Conservation (phyloP, 352 stramenopile species). For the Peronospora destructor region DNA sequence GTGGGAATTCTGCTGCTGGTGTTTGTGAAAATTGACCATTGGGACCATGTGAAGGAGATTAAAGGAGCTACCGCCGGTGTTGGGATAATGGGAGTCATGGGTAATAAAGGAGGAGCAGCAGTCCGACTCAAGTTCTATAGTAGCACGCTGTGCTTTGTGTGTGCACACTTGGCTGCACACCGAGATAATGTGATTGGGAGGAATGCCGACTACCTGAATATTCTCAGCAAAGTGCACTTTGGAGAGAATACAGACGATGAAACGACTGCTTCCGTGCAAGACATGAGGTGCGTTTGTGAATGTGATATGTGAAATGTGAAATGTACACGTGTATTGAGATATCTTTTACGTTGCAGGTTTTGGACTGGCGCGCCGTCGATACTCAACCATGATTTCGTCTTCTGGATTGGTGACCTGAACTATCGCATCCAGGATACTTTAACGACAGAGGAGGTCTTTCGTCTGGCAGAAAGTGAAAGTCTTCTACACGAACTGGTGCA, state of each 20-base stretch:
- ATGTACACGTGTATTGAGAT: not conserved
- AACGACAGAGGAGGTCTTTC: constrained; percentile 68
- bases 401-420: constrained; percentile 94
- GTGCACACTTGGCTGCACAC: constrained; percentile 96
- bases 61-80: constrained; percentile 89
- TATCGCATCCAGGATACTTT: constrained; percentile 85
- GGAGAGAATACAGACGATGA: constrained; percentile 33
- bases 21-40: constrained; percentile 86
- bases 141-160: constrained; percentile 98
- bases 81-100: constrained; percentile 98
- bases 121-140: constrained; percentile 96
- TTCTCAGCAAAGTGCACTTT: constrained; percentile 94
- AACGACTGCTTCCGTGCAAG: constrained; percentile 11
- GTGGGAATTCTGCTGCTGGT: constrained; percentile 96
- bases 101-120: constrained; percentile 97
- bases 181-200: constrained; percentile 94
- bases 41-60: constrained; percentile 81
- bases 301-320: not conserved
- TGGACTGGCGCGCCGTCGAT: constrained; percentile 68
- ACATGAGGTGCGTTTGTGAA: constrained; percentile 25
- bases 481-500: constrained; percentile 34
- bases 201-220: constrained; percentile 98
- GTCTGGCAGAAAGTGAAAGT: constrained; percentile 36
- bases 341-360: constrained; percentile 25
- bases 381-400: constrained; percentile 97